A percentile compares a stretch with the other conserved stretches of the same genome.
phyloP scores from a whole-genome alignment of 352 stramenopile genomes.

The Plasmopara muralis region DNA sequence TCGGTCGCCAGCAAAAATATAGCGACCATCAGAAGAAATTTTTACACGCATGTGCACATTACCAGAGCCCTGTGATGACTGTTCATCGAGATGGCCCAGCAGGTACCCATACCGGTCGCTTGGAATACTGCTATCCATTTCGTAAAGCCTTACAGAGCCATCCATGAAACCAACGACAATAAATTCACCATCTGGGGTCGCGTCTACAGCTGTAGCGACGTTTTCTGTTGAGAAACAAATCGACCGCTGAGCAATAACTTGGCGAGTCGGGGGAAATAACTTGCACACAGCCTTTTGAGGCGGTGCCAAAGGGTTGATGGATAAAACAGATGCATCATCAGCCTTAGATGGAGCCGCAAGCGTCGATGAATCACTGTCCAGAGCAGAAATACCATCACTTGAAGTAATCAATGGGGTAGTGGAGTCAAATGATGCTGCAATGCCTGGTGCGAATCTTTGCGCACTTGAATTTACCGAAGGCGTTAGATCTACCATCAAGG shows the following conservation, averaged over 20 bases:
- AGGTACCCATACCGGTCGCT: conserved; percentile 78
- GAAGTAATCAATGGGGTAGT: neutral
- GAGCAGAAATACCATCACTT: conserved; percentile 1
- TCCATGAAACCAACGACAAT: conserved; percentile 79
- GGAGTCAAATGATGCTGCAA: neutral
- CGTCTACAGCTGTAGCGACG: conserved; percentile 66
- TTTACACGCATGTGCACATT: conserved; percentile 65
- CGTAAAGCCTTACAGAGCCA: conserved; percentile 69
- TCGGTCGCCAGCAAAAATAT: conserved; percentile 77
- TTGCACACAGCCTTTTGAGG: conserved; percentile 41
- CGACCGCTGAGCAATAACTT: conserved; percentile 49
- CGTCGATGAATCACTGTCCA: conserved; percentile 1
- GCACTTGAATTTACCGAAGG: conserved; percentile 7
- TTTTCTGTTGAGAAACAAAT: conserved; percentile 77
- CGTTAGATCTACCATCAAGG: conserved; percentile 28
- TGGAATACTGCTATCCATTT: conserved; percentile 79
- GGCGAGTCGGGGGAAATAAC: conserved; percentile 37
- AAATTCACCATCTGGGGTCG: conserved; percentile 71
- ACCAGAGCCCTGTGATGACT: conserved; percentile 43
- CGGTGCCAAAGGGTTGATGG: conserved; percentile 9
- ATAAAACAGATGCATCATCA: conserved; percentile 1
- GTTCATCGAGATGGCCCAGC: conserved; percentile 73
- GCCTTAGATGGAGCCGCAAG: neutral
- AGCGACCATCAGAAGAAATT: conserved; percentile 67
- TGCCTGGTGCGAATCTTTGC: neutral